These are phyloP conservation scores for Talaromyces sp. DNA, from an alignment of 2,329 filamentous ascomycete genomes.

Conservation along the genomic window DNA sequence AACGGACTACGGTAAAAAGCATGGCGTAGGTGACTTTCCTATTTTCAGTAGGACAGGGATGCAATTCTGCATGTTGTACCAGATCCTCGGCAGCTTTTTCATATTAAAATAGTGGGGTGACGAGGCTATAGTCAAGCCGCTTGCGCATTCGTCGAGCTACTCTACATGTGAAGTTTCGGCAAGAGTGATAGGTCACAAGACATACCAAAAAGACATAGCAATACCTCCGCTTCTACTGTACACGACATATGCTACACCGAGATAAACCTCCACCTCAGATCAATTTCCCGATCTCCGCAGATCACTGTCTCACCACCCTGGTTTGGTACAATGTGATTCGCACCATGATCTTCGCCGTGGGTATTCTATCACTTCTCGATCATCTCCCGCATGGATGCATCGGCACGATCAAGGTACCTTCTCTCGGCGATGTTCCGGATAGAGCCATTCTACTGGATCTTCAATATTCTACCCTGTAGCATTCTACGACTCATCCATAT, in stretches of 20 bases:
- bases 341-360: conserved; percentile 4
- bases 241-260: background rate
- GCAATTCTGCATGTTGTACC: background rate
- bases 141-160: too few relatives aligned
- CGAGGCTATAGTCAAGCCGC: background rate
- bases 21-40: background rate
- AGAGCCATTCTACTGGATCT: background rate
- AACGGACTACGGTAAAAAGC: background rate
- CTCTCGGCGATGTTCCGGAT: background rate
- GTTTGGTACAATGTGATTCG: conserved; percentile 13
- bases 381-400: conserved; percentile 2
- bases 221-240: background rate
- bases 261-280: background rate
- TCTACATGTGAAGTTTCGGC: background rate
- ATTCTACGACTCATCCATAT: conserved; percentile 2
- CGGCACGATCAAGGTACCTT: background rate
- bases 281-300: conserved; percentile 1
- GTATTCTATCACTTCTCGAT: conserved; percentile 3
- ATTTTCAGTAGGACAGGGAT: background rate
- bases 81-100: too few relatives aligned
- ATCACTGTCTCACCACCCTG: conserved; percentile 1
- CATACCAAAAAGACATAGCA: background rate
- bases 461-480: background rate
- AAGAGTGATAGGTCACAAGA: background rate
- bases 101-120: too few relatives aligned